Conservation (phyloP, 129 eudicot genomes). For the Chrysanthemum lavandulifolium region DNA sequence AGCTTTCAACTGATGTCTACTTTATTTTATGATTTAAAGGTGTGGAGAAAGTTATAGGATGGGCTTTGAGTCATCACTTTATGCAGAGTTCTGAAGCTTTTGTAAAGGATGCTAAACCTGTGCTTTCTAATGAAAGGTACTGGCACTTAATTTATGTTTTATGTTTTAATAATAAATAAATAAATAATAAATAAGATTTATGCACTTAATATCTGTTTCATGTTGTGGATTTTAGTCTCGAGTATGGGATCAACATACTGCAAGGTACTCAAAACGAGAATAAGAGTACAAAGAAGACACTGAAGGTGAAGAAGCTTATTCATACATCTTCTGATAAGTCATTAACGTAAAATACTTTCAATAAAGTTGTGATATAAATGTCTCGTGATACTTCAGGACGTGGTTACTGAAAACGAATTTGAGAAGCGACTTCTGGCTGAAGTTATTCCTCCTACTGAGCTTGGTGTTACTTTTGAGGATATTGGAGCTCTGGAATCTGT, state of each 20-base stretch:
- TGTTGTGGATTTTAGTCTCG: constrained; percentile 51
- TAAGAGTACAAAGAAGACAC: constrained; percentile 72
- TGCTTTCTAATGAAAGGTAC: constrained; percentile 76
- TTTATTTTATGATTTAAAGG: constrained; percentile 33
- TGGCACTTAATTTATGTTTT: not conserved
- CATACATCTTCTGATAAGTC: constrained; percentile 11
- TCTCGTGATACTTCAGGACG: constrained; percentile 51
- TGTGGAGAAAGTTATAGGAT: constrained; percentile 83
- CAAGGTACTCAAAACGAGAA: constrained; percentile 76
- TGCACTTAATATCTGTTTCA: constrained; percentile 4
- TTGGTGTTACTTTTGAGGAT: constrained; percentile 91
- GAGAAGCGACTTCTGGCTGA: constrained; percentile 81
- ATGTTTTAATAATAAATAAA: too few relatives aligned
- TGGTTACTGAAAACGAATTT: constrained; percentile 84
- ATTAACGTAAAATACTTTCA: not conserved
- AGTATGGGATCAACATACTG: constrained; percentile 69
- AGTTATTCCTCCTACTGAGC: constrained; percentile 84
- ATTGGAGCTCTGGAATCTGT: constrained; percentile 92
- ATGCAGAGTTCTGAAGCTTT: constrained; percentile 66
- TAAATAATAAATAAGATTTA: not conserved
- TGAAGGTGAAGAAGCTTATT: constrained; percentile 51
- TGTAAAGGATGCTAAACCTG: constrained; percentile 55
- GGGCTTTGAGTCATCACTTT: constrained; percentile 91
- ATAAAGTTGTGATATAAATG: not conserved
- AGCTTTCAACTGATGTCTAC: constrained; percentile 1